A percentile compares a stretch with the other conserved stretches of the same genome.
Evolutionary conservation across 306 rosid species (phyloP).

Genomic region (Castanopsis chinensis): DNA sequence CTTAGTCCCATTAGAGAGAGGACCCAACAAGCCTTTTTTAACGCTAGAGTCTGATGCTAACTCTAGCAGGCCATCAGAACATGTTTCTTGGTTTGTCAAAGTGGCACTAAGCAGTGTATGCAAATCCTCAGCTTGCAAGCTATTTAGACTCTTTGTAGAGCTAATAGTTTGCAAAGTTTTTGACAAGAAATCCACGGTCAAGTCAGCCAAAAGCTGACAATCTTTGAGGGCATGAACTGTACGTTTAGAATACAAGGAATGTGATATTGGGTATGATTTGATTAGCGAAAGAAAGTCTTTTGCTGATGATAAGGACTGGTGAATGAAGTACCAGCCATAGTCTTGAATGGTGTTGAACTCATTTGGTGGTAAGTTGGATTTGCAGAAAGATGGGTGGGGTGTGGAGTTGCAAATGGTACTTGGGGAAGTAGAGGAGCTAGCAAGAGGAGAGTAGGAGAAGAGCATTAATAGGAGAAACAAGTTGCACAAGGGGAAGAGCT

Average conservation of each 20-base stretch:
- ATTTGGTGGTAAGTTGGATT: constrained; percentile 17
- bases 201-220: constrained; percentile 20
- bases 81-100: constrained; percentile 37
- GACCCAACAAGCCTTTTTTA: not conserved
- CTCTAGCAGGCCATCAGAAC: constrained; percentile 38
- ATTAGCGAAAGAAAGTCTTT: not conserved
- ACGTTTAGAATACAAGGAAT: constrained; percentile 6
- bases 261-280: constrained; percentile 22
- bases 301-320: constrained; percentile 32
- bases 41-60: constrained; percentile 19
- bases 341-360: constrained; percentile 4
- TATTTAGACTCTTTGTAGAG: constrained; percentile 1
- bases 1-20: too few relatives aligned
- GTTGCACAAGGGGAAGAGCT: not conserved
- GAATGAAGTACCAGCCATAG: constrained; percentile 27
- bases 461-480: constrained; percentile 1
- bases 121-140: constrained; percentile 7
- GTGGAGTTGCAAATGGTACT: constrained; percentile 28
- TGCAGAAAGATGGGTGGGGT: constrained; percentile 39
- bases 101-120: constrained; percentile 32
- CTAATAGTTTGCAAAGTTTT: constrained; percentile 9
- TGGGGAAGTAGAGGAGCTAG: not conserved
- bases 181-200: constrained; percentile 32
- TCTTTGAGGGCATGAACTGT: constrained; percentile 31
- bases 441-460: constrained; percentile 12